phyloP scores from a whole-genome alignment of 2,329 filamentous ascomycete genomes.

The Hortaea sp. region DNA sequence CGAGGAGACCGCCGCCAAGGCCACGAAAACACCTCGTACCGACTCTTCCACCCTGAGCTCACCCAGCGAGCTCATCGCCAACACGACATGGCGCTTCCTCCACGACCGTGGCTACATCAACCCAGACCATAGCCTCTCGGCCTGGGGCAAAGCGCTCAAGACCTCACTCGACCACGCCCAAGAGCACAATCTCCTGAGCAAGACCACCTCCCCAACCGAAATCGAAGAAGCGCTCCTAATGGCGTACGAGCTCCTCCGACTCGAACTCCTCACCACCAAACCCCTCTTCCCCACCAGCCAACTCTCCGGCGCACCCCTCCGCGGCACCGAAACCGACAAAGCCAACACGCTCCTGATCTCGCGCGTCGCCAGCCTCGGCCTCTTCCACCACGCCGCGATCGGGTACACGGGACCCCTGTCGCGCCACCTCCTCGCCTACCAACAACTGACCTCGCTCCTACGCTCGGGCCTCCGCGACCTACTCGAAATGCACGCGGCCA shows the following conservation, averaged over 20 bases:
- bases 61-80: conserved; percentile 55
- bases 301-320: conserved; percentile 49
- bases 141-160: conserved; percentile 72
- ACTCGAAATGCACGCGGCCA: conserved; percentile 69
- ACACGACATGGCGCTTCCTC: conserved; percentile 79
- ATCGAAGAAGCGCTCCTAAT: conserved; percentile 72
- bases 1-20: conserved; percentile 58
- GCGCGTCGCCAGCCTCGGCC: conserved; percentile 72
- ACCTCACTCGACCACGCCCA: conserved; percentile 33
- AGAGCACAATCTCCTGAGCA: conserved; percentile 37
- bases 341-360: conserved; percentile 72
- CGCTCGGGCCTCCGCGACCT: conserved; percentile 72
- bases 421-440: conserved; percentile 78
- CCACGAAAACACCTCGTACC: conserved; percentile 46
- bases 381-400: conserved; percentile 70
- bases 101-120: conserved; percentile 81
- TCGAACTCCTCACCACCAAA: conserved; percentile 63
- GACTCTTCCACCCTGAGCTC: conserved; percentile 35
- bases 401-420: conserved; percentile 93
- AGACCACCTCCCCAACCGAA: conserved; percentile 31
- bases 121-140: conserved; percentile 65
- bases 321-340: conserved; percentile 59
- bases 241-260: conserved; percentile 73
- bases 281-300: conserved; percentile 21
- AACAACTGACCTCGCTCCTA: conserved; percentile 70